Conservation (phyloP, 2,329 filamentous ascomycete genomes). For the Pseudogymnoascus sp. region DNA sequence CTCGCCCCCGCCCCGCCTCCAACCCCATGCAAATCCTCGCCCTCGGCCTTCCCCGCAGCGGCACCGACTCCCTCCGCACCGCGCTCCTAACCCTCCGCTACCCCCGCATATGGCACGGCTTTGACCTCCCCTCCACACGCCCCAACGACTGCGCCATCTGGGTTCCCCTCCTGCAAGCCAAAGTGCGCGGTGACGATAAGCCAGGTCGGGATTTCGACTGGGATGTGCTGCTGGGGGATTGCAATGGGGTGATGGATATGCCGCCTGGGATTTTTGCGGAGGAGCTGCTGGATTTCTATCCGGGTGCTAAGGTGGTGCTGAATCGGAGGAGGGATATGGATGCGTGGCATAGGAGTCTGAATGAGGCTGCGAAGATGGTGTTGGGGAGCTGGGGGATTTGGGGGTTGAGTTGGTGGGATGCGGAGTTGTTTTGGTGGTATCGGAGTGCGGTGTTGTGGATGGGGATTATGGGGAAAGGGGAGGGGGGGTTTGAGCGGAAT, state of each 20-base stretch:
- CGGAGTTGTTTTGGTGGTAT: slow-evolving; percentile 19
- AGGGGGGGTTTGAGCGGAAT: neutral
- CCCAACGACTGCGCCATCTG: slow-evolving; percentile 27
- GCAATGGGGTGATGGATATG: slow-evolving; percentile 25
- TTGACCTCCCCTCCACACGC: slow-evolving; percentile 7
- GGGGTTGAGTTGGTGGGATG: slow-evolving; percentile 26
- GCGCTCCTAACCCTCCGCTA: slow-evolving; percentile 4
- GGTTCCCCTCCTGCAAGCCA: slow-evolving; percentile 26
- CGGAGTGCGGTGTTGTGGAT: slow-evolving; percentile 21
- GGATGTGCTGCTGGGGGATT: neutral
- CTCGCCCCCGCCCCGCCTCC: neutral
- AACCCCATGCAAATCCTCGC: slow-evolving; percentile 25
- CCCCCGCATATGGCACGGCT: slow-evolving; percentile 19
- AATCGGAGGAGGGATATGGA: slow-evolving; percentile 24
- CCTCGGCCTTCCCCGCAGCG: slow-evolving; percentile 29
- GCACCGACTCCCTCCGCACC: slow-evolving; percentile 19
- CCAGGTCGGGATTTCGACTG: neutral
- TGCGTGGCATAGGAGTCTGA: slow-evolving; percentile 22
- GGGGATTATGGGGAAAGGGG: slow-evolving; percentile 21
- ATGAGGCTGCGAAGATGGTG: slow-evolving; percentile 7
- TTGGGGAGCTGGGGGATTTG: slow-evolving; percentile 21
- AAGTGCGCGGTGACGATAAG: slow-evolving; percentile 8
- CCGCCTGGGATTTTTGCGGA: slow-evolving; percentile 29
- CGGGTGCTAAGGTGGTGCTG: slow-evolving; percentile 32
- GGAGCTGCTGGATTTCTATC: slow-evolving; percentile 31